Evolutionary conservation across 306 rosid species (phyloP).

Genomic region (Albizia julibrissin): DNA sequence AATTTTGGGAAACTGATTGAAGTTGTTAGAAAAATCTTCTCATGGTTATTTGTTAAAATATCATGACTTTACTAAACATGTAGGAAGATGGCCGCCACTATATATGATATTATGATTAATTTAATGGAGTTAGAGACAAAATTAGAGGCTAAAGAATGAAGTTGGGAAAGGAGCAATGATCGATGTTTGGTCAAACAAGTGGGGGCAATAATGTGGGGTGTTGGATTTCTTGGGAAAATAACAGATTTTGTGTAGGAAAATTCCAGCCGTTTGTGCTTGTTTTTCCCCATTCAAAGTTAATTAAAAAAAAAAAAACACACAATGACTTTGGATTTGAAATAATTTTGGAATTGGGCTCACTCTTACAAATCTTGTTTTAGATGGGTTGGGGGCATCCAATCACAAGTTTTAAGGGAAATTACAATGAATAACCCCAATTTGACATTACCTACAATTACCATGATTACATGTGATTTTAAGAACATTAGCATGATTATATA

Average conservation of each 20-base stretch:
- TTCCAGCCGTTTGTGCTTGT: constrained; percentile 32
- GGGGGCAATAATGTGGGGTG: constrained; percentile 38
- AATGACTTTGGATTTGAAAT: not conserved
- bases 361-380: not conserved
- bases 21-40: too few relatives aligned
- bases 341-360: not conserved
- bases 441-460: not conserved
- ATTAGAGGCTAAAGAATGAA: not conserved
- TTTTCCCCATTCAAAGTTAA: not conserved
- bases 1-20: too few relatives aligned
- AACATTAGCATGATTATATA: too few relatives aligned
- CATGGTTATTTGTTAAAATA: not conserved
- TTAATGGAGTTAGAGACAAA: not conserved
- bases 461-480: too few relatives aligned
- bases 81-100: not conserved
- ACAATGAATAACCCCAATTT: not conserved
- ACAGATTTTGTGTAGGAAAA: constrained; percentile 35
- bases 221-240: constrained; percentile 41
- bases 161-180: not conserved
- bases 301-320: not conserved
- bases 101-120: not conserved
- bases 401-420: not conserved
- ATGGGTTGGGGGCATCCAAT: not conserved
- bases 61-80: not conserved
- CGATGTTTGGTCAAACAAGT: not conserved